phyloP scores from a whole-genome alignment of 176 grass and related monocot species.

The Tillandsia leiboldiana region DNA sequence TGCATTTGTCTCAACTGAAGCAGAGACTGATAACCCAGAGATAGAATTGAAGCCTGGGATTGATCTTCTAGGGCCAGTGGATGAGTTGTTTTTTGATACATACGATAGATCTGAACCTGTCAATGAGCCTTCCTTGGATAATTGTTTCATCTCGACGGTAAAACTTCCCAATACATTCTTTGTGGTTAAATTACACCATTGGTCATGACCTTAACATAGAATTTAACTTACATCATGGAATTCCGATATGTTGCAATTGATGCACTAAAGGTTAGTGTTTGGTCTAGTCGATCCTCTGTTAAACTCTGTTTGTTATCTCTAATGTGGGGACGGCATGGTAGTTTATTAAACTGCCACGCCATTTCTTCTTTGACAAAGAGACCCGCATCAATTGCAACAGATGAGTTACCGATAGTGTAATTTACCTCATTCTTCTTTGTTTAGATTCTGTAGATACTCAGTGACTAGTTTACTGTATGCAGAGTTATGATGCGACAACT shows the following conservation, averaged over 20 bases:
- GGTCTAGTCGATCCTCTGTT: too few relatives aligned
- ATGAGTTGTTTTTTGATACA: conserved; percentile 84
- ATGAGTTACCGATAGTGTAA: not conserved
- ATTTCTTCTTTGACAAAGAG: too few relatives aligned
- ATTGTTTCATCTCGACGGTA: conserved; percentile 87
- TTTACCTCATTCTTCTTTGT: not conserved
- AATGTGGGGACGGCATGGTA: too few relatives aligned
- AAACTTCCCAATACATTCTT: conserved; percentile 1
- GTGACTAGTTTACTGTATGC: conserved; percentile 19
- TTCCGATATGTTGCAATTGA: too few relatives aligned
- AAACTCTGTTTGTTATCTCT: too few relatives aligned
- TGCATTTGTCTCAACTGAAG: conserved; percentile 83
- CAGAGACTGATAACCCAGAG: conserved; percentile 57
- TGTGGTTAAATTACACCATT: not conserved
- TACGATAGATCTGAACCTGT: conserved; percentile 87
- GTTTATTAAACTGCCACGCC: too few relatives aligned
- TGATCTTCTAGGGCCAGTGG: conserved; percentile 70
- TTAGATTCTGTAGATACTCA: conserved; percentile 13
- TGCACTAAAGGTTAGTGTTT: too few relatives aligned
- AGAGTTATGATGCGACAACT: conserved; percentile 95
- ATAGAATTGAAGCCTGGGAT: conserved; percentile 68
- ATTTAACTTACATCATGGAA: not conserved
- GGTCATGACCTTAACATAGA: conserved; percentile 11
- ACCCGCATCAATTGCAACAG: too few relatives aligned
- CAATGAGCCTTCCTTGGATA: conserved; percentile 74